Evolutionary conservation across 805 yeast species (phyloP).

Genomic region (Candida oleophila): DNA sequence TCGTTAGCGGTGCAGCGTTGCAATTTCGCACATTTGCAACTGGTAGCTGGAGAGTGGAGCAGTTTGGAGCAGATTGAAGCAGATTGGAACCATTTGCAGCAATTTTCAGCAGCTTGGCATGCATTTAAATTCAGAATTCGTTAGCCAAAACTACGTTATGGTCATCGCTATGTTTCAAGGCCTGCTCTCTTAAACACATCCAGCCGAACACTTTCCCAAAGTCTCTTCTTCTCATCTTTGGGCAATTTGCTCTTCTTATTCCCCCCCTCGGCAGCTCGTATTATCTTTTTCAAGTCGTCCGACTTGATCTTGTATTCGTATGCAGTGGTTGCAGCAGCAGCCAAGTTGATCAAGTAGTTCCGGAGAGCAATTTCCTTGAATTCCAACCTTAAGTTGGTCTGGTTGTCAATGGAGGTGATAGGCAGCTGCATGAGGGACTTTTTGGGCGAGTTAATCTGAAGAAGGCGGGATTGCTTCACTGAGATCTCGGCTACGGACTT

Average conservation of each 20-base stretch:
- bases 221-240: constrained; percentile 39
- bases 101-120: no score
- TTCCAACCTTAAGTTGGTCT: constrained; percentile 30
- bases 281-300: constrained; percentile 29
- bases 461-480: constrained; percentile 43
- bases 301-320: constrained; percentile 45
- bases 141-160: no score
- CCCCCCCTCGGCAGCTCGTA: constrained; percentile 22
- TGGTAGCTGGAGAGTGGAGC: no score
- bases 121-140: no score
- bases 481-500: constrained; percentile 49
- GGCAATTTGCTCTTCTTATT: constrained; percentile 27
- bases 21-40: no score
- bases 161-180: constrained; percentile 30
- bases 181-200: constrained; percentile 51
- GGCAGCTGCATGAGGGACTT: constrained; percentile 17
- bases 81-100: no score
- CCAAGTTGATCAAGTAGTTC: constrained; percentile 50
- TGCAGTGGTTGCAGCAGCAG: constrained; percentile 56
- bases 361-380: constrained; percentile 47
- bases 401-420: constrained; percentile 28
- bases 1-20: no score
- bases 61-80: neutral
- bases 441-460: constrained; percentile 33
- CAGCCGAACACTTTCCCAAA: constrained; percentile 52